Percentiles rank a stretch among this genome's conserved stretches.
Conservation (phyloP, 2,329 filamentous ascomycete species). For the Aureobasidium sp. region DNA sequence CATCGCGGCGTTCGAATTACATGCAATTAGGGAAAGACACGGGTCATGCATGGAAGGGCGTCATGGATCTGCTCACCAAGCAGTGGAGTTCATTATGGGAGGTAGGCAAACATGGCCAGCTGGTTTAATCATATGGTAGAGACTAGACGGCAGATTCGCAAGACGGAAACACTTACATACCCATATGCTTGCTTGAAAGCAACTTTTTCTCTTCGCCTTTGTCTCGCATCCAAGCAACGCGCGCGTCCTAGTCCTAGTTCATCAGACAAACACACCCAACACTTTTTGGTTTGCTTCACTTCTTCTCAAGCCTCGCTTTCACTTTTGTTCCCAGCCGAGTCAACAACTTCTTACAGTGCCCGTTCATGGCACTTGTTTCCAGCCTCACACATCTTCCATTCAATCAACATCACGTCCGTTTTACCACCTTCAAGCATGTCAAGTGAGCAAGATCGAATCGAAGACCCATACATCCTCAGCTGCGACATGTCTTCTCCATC, state of each 20-base stretch:
- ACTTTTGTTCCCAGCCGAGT: not conserved
- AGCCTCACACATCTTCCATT: no score
- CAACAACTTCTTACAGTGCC: not conserved
- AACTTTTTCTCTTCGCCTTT: not conserved
- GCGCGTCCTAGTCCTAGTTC: no score
- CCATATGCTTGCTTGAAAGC: not conserved
- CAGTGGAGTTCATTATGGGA: not conserved
- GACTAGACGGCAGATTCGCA: not conserved
- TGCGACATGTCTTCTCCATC: not conserved
- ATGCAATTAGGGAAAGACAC: not conserved
- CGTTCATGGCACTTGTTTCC: not conserved
- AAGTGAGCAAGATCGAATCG: not conserved
- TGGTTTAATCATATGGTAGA: not conserved
- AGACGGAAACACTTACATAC: not conserved
- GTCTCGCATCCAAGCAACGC: not conserved
- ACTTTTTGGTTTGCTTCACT: not conserved
- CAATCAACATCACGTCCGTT: not conserved
- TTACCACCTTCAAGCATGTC: not conserved
- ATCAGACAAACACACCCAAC: not conserved
- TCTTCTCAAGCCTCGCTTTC: not conserved
- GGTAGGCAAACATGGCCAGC: not conserved
- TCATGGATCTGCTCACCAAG: not conserved
- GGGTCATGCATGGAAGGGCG: constrained; percentile 3
- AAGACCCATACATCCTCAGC: not conserved
- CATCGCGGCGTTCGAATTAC: constrained; percentile 3